These are phyloP conservation scores for Fraxinus sp. DNA, from an alignment of 305 asterid genomes.

Conservation along the genomic window DNA sequence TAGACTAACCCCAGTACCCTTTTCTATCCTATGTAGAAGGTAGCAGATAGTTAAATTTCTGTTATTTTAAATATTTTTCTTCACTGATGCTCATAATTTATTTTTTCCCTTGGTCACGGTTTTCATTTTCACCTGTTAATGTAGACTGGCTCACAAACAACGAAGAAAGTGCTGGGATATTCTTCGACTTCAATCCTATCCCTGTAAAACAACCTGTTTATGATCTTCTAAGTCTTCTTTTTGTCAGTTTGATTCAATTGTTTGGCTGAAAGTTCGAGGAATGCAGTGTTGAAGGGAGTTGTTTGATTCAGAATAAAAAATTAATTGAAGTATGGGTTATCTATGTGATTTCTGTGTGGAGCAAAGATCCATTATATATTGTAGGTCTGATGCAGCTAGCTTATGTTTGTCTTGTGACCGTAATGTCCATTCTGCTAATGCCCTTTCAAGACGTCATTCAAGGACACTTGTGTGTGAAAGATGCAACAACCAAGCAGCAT, in stretches of 20 bases:
- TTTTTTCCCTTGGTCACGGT: not conserved
- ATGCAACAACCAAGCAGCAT: constrained; percentile 53
- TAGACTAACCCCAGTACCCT: not conserved
- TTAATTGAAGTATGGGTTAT: constrained; percentile 43
- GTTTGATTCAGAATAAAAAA: constrained; percentile 17
- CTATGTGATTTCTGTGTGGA: constrained; percentile 58
- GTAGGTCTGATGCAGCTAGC: constrained; percentile 62
- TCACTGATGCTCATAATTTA: not conserved
- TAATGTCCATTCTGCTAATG: constrained; percentile 62
- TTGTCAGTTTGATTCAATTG: not conserved
- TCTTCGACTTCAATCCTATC: not conserved
- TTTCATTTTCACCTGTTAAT: not conserved
- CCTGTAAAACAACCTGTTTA: not conserved
- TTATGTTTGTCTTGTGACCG: constrained; percentile 64
- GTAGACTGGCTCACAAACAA: not conserved
- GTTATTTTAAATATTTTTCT: not conserved
- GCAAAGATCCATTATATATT: constrained; percentile 50
- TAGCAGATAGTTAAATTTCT: not conserved
- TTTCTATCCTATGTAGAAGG: not conserved
- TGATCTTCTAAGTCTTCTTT: not conserved
- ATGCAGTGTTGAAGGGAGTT: not conserved
- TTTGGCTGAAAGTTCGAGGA: not conserved
- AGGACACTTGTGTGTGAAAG: constrained; percentile 63
- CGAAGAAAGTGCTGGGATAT: not conserved
- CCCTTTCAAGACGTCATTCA: constrained; percentile 60